phyloP scores from a whole-genome alignment of 208 protist species.

The Leishmania amazonensis region DNA sequence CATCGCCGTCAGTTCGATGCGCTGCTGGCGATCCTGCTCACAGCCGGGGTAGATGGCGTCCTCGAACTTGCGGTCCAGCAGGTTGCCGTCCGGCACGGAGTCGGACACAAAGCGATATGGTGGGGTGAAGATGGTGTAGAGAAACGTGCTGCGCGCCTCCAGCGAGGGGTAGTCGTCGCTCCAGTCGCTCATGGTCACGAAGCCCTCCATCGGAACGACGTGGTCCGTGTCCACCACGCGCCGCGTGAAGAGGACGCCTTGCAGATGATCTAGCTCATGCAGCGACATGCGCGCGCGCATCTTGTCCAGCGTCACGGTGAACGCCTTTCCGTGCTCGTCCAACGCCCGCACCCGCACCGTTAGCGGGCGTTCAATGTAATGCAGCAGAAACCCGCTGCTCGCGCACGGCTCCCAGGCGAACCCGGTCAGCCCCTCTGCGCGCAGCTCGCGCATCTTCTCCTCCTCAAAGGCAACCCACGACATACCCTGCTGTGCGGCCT shows the following conservation, averaged over 20 bases:
- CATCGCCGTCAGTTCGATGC: conserved; percentile 63
- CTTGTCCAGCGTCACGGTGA: conserved; percentile 53
- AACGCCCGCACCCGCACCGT: conserved; percentile 62
- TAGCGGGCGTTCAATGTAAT: conserved; percentile 89
- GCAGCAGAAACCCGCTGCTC: conserved; percentile 87
- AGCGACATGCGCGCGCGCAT: conserved; percentile 85
- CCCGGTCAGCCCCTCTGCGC: conserved; percentile 52
- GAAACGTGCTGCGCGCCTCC: conserved; percentile 88
- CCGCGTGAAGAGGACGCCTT: conserved; percentile 84
- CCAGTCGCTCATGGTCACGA: conserved; percentile 89
- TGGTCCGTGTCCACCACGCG: conserved; percentile 87
- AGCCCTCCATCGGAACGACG: conserved; percentile 87
- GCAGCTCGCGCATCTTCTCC: conserved; percentile 51
- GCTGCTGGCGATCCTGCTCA: conserved; percentile 73
- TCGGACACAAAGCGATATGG: conserved; percentile 75
- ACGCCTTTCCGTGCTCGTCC: conserved; percentile 40
- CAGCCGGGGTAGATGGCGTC: conserved; percentile 88
- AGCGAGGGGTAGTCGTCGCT: conserved; percentile 90
- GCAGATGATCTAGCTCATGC: conserved; percentile 87
- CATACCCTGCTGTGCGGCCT: conserved; percentile 23
- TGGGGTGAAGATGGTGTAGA: conserved; percentile 89
- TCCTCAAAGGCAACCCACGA: conserved; percentile 50
- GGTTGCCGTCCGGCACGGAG: conserved; percentile 63
- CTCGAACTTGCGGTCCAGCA: conserved; percentile 91
- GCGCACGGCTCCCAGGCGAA: conserved; percentile 92